These are phyloP conservation scores for Hibiscus mutabilis DNA, from an alignment of 345 rosid species.

Conservation along the genomic window DNA sequence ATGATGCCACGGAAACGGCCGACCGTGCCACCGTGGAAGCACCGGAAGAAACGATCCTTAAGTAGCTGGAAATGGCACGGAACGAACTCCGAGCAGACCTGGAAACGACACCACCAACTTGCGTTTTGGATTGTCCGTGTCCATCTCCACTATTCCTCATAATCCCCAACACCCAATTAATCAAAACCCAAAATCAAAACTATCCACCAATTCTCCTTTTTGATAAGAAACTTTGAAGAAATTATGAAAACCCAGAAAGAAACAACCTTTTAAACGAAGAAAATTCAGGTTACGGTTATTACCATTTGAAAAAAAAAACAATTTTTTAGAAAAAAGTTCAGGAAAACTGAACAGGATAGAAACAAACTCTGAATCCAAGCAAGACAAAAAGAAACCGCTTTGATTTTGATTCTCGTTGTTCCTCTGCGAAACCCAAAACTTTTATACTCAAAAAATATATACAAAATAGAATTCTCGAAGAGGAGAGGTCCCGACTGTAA, in stretches of 20 bases:
- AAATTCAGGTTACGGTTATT: slow-evolving; percentile 12
- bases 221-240: slow-evolving; percentile 8
- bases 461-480: not conserved
- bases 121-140: slow-evolving; percentile 27
- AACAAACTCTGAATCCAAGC: slow-evolving; percentile 17
- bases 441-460: not conserved
- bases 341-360: slow-evolving; percentile 2
- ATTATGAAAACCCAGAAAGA: slow-evolving; percentile 11
- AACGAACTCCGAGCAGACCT: slow-evolving; percentile 69
- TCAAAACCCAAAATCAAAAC: slow-evolving; percentile 22
- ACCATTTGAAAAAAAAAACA: slow-evolving; percentile 3
- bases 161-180: slow-evolving; percentile 28
- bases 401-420: slow-evolving; percentile 10
- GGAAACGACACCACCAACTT: slow-evolving; percentile 31
- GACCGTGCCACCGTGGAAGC: slow-evolving; percentile 87
- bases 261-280: not conserved
- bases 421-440: not conserved
- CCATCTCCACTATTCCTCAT: slow-evolving; percentile 66
- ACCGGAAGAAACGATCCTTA: slow-evolving; percentile 76
- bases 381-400: slow-evolving; percentile 8
- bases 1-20: slow-evolving; percentile 71
- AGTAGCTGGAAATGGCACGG: slow-evolving; percentile 68
- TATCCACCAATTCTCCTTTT: slow-evolving; percentile 34
- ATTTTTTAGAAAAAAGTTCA: not conserved
- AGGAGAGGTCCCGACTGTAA: not conserved